These are phyloP conservation scores for Paratinospora sagittata DNA, from an alignment of 164 flowering plant species.

Conservation along the genomic window DNA sequence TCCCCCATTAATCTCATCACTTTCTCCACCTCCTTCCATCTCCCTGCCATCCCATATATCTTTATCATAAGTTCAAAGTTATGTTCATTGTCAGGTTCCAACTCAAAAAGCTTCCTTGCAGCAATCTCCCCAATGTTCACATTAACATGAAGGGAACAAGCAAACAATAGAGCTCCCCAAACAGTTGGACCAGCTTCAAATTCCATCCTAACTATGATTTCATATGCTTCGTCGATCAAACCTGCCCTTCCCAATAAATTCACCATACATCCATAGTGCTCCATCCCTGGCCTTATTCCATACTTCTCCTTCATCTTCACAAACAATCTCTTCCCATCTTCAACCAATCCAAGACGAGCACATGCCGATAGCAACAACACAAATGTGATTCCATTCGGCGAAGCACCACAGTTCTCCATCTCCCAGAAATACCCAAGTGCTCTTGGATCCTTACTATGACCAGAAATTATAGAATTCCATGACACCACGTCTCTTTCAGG, in stretches of 20 bases:
- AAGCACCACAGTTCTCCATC: conserved; percentile 41
- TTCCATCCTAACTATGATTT: conserved; percentile 43
- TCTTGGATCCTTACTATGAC: conserved; percentile 31
- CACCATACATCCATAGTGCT: conserved; percentile 83
- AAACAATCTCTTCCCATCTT: conserved; percentile 52
- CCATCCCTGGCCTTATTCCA: conserved; percentile 48
- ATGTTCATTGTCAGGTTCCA: conserved; percentile 81
- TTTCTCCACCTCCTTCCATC: conserved; percentile 50
- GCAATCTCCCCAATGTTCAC: conserved; percentile 61
- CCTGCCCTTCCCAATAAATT: conserved; percentile 76
- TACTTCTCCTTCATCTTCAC: conserved; percentile 42
- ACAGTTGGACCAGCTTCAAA: conserved; percentile 66
- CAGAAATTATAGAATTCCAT: conserved; percentile 80
- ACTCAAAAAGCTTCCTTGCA: conserved; percentile 55
- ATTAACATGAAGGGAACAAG: conserved; percentile 60
- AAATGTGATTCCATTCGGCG: conserved; percentile 66
- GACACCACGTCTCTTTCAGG: conserved; percentile 58
- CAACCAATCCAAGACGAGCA: conserved; percentile 54
- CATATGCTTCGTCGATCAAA: conserved; percentile 52
- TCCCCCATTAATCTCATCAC: conserved; percentile 52
- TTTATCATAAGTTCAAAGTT: conserved; percentile 67
- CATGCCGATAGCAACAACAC: conserved; percentile 65
- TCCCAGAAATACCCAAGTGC: conserved; percentile 45
- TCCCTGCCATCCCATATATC: conserved; percentile 52
- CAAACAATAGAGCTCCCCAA: conserved; percentile 86